phyloP scores from a whole-genome alignment of 768 basidiomycete genomes.

The Coprinopsis strossmayeri region DNA sequence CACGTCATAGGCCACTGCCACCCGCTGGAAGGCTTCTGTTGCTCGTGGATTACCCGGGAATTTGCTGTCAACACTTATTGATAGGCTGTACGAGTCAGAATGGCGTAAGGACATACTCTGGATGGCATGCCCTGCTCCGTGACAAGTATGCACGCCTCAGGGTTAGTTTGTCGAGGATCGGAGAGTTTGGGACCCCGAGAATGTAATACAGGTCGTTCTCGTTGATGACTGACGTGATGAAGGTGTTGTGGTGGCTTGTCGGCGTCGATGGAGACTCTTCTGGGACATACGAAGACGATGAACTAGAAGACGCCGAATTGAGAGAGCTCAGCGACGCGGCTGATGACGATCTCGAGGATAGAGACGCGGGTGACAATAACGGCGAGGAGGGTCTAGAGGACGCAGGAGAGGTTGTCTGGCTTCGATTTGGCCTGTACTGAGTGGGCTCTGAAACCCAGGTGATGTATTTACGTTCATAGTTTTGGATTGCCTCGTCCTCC shows the following conservation, averaged over 20 bases:
- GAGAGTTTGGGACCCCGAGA: conserved; percentile 52
- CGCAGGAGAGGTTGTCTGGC: neutral
- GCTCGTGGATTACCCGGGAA: conserved; percentile 72
- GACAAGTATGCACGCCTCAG: conserved; percentile 72
- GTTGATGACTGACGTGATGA: conserved; percentile 48
- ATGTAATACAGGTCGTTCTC: conserved; percentile 68
- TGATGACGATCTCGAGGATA: neutral
- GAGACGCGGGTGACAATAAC: conserved; percentile 1
- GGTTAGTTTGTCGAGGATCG: conserved; percentile 49
- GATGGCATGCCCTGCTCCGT: conserved; percentile 73
- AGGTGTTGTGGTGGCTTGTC: no score
- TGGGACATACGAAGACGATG: conserved; percentile 13
- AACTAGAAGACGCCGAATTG: neutral
- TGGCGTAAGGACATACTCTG: conserved; percentile 55
- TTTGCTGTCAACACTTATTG: conserved; percentile 43
- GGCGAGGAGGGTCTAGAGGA: neutral
- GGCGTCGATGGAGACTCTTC: no score
- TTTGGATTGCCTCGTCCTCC: conserved; percentile 40
- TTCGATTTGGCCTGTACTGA: no score
- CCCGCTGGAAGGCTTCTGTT: conserved; percentile 81
- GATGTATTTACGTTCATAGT: conserved; percentile 38
- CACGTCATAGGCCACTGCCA: conserved; percentile 77
- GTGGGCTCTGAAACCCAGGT: conserved; percentile 43
- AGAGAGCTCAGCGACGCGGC: neutral
- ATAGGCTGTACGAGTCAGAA: conserved; percentile 8